These are phyloP conservation scores for Sclerospora graminicola DNA, from an alignment of 352 stramenopile genomes.

Conservation along the genomic window DNA sequence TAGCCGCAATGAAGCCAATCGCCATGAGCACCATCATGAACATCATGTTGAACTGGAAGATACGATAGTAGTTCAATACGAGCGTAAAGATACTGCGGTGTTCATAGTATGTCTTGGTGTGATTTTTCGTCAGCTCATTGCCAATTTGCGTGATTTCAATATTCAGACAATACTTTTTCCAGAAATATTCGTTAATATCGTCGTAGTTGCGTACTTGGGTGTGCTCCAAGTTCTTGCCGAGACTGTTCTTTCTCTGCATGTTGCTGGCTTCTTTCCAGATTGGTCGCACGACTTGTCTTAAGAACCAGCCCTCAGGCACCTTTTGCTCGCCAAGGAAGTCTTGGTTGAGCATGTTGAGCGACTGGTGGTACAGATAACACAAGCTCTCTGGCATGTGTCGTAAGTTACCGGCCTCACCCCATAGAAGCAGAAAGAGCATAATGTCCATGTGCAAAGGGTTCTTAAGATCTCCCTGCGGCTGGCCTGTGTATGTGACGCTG, in stretches of 20 bases:
- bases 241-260: constrained; percentile 51
- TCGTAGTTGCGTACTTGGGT: constrained; percentile 68
- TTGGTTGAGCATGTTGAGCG: constrained; percentile 39
- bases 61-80: constrained; percentile 68
- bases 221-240: constrained; percentile 60
- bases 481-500: constrained; percentile 25
- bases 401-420: constrained; percentile 93
- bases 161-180: constrained; percentile 56
- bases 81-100: constrained; percentile 67
- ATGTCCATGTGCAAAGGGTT: constrained; percentile 83
- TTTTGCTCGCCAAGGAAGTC: constrained; percentile 45
- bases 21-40: constrained; percentile 55
- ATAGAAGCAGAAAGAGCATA: constrained; percentile 93
- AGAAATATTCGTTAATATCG: constrained; percentile 78
- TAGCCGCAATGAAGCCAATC: constrained; percentile 44
- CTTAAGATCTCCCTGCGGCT: constrained; percentile 40
- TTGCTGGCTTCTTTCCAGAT: constrained; percentile 56
- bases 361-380: constrained; percentile 93
- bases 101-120: constrained; percentile 74
- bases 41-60: constrained; percentile 79
- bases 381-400: constrained; percentile 94
- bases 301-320: constrained; percentile 39
- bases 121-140: constrained; percentile 38
- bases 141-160: constrained; percentile 43
- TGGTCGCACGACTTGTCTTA: constrained; percentile 40